These are phyloP conservation scores for Auriscalpium microsporum DNA, from an alignment of 768 basidiomycete species.

Conservation along the genomic window DNA sequence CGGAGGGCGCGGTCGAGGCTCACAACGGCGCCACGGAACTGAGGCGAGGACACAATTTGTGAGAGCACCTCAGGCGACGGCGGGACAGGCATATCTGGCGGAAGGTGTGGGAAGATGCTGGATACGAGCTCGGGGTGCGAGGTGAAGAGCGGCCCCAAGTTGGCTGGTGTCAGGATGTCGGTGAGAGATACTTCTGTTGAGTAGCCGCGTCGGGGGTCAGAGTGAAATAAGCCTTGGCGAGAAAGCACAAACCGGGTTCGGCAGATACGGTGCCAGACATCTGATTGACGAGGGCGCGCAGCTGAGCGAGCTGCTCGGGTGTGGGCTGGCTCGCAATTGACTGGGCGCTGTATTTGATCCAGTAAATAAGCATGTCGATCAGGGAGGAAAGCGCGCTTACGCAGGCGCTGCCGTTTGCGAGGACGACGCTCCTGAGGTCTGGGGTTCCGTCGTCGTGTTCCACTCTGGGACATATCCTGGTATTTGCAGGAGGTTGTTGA, in stretches of 20 bases:
- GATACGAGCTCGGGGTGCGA: slow-evolving; percentile 61
- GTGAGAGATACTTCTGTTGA: slow-evolving; percentile 53
- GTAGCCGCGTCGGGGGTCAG: background rate
- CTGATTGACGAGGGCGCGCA: slow-evolving; percentile 40
- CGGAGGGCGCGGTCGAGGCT: slow-evolving; percentile 80
- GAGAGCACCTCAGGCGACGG: slow-evolving; percentile 64
- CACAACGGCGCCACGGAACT: slow-evolving; percentile 71
- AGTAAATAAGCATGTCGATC: no score
- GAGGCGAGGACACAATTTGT: slow-evolving; percentile 73
- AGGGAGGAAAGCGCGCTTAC: no score
- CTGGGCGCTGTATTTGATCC: no score
- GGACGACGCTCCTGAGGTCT: slow-evolving; percentile 39
- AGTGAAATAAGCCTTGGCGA: background rate
- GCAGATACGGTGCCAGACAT: slow-evolving; percentile 30
- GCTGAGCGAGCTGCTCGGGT: slow-evolving; percentile 59
- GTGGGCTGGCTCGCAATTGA: slow-evolving; percentile 23
- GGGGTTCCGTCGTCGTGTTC: slow-evolving; percentile 30
- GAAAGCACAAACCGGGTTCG: slow-evolving; percentile 26
- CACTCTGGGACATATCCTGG: slow-evolving; percentile 55
- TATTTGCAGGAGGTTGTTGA: slow-evolving; percentile 64
- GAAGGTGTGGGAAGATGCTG: slow-evolving; percentile 73
- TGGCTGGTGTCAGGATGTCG: slow-evolving; percentile 68
- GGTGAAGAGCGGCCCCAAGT: slow-evolving; percentile 63
- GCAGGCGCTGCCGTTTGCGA: slow-evolving; percentile 14
- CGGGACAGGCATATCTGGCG: slow-evolving; percentile 62